Evolutionary conservation across 2,329 filamentous ascomycete species (phyloP), one percentile per base, ranked within the genome.

Genomic region (Clarireedia monteithiana): DNA sequence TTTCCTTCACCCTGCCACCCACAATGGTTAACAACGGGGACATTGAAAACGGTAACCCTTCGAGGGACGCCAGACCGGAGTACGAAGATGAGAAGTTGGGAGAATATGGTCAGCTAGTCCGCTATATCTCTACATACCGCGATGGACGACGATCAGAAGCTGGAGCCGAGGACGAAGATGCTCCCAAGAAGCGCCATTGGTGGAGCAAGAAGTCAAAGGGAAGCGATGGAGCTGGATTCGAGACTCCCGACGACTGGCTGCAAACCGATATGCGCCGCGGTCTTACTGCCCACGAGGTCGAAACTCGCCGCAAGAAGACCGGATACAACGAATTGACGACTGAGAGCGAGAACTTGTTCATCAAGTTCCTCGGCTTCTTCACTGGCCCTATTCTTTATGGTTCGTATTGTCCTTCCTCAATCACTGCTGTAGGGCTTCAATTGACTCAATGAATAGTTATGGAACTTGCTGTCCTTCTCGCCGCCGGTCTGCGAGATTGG

Each of bases 351-450:
- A 89, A 88, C 75, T 75, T 88, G 75, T 79, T 88, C 70, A 70
- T 85, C 69, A 85, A 89, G 75, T 89, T 89, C 75, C 73, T 89
- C 64, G 78, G 81, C 69, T 89, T 86, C 76, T 89, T 89, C 79
- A 82, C 76, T 63, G 86, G 86, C 67, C 86, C 86, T 60, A 85
- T 89, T 76, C 81, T 89, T 61, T 89, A 89, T 73, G 84, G 85
- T 88, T 78, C 70, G 82, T 73, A 63, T 59, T 42, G 7, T 10
- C 5, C 10, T 26, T n/a, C 7, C 30, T 17, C 47, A 24, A 24
- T 15, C 15, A 20, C 20, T 7, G 20, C 38, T 15, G 3, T 0
- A 10, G 24, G 15, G 12, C 12, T 3, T 23, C 15, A 46, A 59
- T 59, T 64, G 56, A 65, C 59, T 30, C 34, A 12, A 50, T 38